These are phyloP conservation scores for Rubus idaeus DNA, from an alignment of 306 rosid genomes.

Conservation along the genomic window DNA sequence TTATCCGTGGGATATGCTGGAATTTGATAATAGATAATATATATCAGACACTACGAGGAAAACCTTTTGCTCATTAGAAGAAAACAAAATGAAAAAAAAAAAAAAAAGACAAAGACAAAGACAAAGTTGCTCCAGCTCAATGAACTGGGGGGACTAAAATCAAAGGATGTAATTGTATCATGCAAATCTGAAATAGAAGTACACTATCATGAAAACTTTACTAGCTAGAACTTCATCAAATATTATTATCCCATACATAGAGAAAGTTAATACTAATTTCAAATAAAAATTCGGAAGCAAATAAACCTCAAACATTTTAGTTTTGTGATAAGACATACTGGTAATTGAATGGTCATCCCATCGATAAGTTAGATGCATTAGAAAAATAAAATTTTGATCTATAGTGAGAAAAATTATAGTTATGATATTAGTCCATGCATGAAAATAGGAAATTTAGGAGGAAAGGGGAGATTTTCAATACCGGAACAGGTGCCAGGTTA, in stretches of 20 bases:
- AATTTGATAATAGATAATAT: slow-evolving; percentile 30
- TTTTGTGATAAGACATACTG: slow-evolving; percentile 1
- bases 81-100: neutral
- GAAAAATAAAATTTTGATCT: neutral
- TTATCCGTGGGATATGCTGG: slow-evolving; percentile 88
- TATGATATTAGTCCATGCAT: neutral
- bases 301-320: no score
- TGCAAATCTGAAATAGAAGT: neutral
- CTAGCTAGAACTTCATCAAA: neutral
- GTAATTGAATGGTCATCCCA: neutral
- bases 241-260: neutral
- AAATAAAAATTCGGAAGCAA: no score
- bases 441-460: slow-evolving; percentile 11
- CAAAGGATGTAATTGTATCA: neutral
- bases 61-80: neutral
- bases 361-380: neutral
- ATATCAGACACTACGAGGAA: slow-evolving; percentile 16
- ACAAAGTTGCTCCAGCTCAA: neutral
- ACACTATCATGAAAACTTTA: slow-evolving; percentile 3
- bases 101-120: neutral
- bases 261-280: neutral
- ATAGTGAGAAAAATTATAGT: no score
- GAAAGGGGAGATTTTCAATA: slow-evolving; percentile 19
- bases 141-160: neutral
- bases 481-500: slow-evolving; percentile 69